These are phyloP conservation scores for Chrysophaeum taylorii DNA, from an alignment of 352 stramenopile genomes.

Conservation along the genomic window DNA sequence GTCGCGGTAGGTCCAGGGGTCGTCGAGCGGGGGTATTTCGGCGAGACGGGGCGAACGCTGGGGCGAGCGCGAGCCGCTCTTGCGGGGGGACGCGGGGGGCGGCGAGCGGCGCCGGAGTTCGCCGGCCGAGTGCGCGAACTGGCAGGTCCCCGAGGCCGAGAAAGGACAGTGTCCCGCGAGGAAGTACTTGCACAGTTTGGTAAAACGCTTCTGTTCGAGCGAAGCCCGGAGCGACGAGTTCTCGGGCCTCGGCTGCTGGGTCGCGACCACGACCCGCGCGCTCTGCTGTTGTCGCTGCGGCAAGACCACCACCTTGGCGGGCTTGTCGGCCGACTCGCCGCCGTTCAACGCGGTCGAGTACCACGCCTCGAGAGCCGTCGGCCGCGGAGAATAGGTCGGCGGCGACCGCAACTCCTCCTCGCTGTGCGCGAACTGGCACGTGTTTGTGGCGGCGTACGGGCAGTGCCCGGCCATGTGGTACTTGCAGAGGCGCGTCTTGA, in stretches of 20 bases:
- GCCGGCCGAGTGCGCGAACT: slow-evolving; percentile 3
- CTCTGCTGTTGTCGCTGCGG: too few species aligned
- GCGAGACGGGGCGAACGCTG: too few species aligned
- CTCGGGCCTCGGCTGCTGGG: not conserved
- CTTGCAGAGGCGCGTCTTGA: slow-evolving; percentile 17
- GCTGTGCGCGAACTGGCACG: slow-evolving; percentile 13
- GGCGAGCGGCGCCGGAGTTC: slow-evolving; percentile 6
- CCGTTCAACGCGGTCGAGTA: too few species aligned
- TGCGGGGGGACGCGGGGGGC: not conserved
- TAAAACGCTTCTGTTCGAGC: slow-evolving; percentile 13
- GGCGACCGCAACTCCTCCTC: slow-evolving; percentile 4
- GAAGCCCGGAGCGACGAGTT: not conserved
- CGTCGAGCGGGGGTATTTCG: too few species aligned
- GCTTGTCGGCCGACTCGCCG: too few species aligned
- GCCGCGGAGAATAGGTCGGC: too few species aligned
- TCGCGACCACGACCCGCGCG: too few species aligned
- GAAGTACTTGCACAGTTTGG: slow-evolving; percentile 17
- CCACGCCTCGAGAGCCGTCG: too few species aligned
- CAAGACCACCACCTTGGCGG: too few species aligned
- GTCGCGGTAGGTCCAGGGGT: too few species aligned
- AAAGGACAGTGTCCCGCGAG: slow-evolving; percentile 13
- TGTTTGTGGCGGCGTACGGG: slow-evolving; percentile 12
- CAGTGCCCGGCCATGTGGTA: slow-evolving; percentile 13
- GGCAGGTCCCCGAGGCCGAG: not conserved
- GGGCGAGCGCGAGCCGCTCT: too few species aligned